Percentiles rank a stretch among this genome's conserved stretches.
phyloP scores from a whole-genome alignment of 495 filamentous ascomycete species.

The Talaromyces ruber region DNA sequence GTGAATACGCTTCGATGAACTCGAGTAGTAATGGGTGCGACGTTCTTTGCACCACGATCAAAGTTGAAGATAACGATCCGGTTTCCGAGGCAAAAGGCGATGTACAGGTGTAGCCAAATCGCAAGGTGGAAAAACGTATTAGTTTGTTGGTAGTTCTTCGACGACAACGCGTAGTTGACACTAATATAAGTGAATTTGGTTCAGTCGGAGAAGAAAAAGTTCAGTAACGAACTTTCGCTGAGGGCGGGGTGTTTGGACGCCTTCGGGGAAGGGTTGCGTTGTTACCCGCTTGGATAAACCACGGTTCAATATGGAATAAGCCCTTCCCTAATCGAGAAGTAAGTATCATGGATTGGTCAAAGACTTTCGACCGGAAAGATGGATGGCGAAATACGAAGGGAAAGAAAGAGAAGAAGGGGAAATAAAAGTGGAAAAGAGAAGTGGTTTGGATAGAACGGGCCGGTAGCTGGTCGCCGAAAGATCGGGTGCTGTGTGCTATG shows the following conservation, averaged over 20 bases:
- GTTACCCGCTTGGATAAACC: slow-evolving; percentile 2
- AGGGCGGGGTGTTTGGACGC: neutral
- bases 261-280: neutral
- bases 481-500: neutral
- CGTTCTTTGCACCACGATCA: neutral
- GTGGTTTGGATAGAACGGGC: neutral
- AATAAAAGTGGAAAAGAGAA: slow-evolving; percentile 7
- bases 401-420: slow-evolving; percentile 10
- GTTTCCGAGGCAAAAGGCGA: neutral
- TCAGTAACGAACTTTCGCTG: neutral
- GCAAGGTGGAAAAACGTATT: neutral
- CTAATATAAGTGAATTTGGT: neutral
- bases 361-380: slow-evolving; percentile 6
- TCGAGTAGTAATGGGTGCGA: neutral
- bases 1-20: neutral
- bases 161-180: neutral
- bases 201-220: neutral
- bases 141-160: neutral
- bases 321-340: neutral
- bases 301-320: neutral
- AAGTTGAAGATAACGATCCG: neutral
- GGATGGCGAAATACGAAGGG: slow-evolving; percentile 11
- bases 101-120: neutral
- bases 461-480: neutral
- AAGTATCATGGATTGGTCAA: neutral